phyloP scores from a whole-genome alignment of 2,329 filamentous ascomycete species.

The Tolypocladium ophioglossoides region DNA sequence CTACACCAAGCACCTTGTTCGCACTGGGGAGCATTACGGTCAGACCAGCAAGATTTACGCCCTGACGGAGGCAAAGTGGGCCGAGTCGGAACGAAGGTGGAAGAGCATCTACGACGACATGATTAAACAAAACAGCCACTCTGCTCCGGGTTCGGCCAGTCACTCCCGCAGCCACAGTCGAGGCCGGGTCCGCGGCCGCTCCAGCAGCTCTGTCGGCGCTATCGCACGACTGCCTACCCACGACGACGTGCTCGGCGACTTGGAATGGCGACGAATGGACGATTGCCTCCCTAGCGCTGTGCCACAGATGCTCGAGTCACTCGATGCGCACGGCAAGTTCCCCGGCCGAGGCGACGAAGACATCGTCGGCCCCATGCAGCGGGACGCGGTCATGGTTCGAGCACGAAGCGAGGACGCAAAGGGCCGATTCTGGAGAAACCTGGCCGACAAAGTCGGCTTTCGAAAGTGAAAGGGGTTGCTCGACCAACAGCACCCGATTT shows the following conservation, averaged over 20 bases:
- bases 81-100: constrained; percentile 67
- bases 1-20: constrained; percentile 80
- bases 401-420: constrained; percentile 33
- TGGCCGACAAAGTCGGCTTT: constrained; percentile 33
- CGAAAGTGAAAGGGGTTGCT: constrained; percentile 6
- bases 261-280: constrained; percentile 35
- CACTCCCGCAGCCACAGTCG: constrained; percentile 27
- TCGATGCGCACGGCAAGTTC: constrained; percentile 72
- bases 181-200: constrained; percentile 26
- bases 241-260: constrained; percentile 29
- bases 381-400: constrained; percentile 42
- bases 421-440: constrained; percentile 36
- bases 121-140: constrained; percentile 35
- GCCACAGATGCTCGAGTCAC: constrained; percentile 55
- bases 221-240: constrained; percentile 17
- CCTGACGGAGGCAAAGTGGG: constrained; percentile 83
- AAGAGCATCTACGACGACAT: constrained; percentile 57
- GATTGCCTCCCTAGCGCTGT: constrained; percentile 53
- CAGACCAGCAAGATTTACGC: constrained; percentile 80
- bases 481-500: background rate
- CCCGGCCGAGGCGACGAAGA: constrained; percentile 81
- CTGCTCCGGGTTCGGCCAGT: constrained; percentile 13
- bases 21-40: constrained; percentile 84
- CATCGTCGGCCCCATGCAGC: constrained; percentile 86
- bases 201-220: constrained; percentile 29